Base-by-base conservation (phyloP, 73 alveolate species). In the Paramecium bursaria region DNA sequence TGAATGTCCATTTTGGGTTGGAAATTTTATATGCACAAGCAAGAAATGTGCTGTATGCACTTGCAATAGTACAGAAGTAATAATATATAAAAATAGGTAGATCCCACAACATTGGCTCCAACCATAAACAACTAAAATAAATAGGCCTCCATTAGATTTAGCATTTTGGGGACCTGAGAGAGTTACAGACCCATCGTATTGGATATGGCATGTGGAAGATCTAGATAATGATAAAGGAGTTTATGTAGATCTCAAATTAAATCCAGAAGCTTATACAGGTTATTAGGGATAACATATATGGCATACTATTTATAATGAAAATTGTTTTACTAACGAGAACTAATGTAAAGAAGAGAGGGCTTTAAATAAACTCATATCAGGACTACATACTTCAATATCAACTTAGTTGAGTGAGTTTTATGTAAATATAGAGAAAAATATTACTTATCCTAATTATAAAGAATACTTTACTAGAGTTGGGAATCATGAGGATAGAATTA, bases 261-360 rank as follows among this genome's bases (percentile, higher is more conserved):
- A 94, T 80, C 91, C 93, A 15, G 98, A 96, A 74, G 91, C 96
- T 1, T 92, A 85, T 87, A 96, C 99, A 19, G 98, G 96, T 5
- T 96, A 87, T 80, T 74, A 91, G 30, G 99, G 99, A 7, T 77
- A 89, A 74, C 97, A 94, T 86, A 92, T 96, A 22, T 96, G 98
- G 99, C 90, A 87, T 46, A 95, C 97, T 9, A 96, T 96, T 48
- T 96, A 94, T 74, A 80, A 87, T 48, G 99, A 96, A 55, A 96
- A 96, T 86, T 96, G 99, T 73, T 90, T 91, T 85, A 39, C 90
- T 22, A 95, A 88, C 39, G 85, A 79, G 85, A 27, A 73, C 19
- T 1, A 46, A 82, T 96, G 99, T 85, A 86, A 79, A 19, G 99
- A 94, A 74, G 95, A 94, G 74, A 94, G 94, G 73, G 90, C 96